phyloP scores from a whole-genome alignment of 345 rosid genomes.

The Pugionium dolabratum region DNA sequence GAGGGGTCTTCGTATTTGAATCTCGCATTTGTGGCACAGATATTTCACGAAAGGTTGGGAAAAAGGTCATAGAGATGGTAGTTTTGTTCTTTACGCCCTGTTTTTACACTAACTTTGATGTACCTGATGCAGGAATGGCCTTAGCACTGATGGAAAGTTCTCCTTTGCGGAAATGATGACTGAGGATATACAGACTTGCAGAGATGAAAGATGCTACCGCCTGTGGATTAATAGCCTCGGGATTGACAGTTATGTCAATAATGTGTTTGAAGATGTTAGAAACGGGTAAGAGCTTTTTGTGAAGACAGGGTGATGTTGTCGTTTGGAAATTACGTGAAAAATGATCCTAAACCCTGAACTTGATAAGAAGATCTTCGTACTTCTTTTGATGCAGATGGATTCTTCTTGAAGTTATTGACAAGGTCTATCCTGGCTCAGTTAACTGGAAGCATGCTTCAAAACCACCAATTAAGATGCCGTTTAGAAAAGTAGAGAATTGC shows the following conservation, averaged over 20 bases:
- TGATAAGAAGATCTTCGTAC: neutral
- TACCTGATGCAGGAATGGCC: conserved; percentile 77
- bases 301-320: neutral
- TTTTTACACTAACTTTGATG: conserved; percentile 15
- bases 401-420: conserved; percentile 91
- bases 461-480: conserved; percentile 97
- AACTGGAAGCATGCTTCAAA: conserved; percentile 92
- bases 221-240: conserved; percentile 96
- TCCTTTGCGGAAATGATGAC: conserved; percentile 95
- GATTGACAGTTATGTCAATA: conserved; percentile 67
- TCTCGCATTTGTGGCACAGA: conserved; percentile 90
- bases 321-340: neutral
- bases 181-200: conserved; percentile 77
- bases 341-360: neutral
- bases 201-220: conserved; percentile 93
- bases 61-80: neutral
- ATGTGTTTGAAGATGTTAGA: conserved; percentile 92
- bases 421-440: conserved; percentile 80
- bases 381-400: conserved; percentile 64
- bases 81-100: neutral
- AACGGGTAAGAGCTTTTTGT: conserved; percentile 57
- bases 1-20: conserved; percentile 86
- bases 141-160: conserved; percentile 62
- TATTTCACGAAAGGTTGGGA: conserved; percentile 82
- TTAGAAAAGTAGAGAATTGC: conserved; percentile 92